Conservation (phyloP, 148 eudicot genomes). For the Persicaria maculosa region DNA sequence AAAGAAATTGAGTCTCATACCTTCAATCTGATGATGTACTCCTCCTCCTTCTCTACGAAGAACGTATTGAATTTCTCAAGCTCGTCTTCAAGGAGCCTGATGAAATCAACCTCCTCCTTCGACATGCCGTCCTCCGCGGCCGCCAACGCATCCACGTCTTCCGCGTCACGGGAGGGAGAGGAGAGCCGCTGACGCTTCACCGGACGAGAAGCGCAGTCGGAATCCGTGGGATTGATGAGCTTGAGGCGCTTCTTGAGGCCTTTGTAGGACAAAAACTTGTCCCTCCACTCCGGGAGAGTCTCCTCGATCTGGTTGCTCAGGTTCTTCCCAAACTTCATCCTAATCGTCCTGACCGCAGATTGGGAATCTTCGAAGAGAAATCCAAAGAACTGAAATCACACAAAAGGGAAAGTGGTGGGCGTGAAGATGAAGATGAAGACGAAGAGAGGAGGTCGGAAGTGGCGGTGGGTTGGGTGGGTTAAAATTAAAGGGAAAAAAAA, state of each 20-base stretch:
- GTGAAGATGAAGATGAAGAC: background rate
- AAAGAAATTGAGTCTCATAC: conserved; percentile 22
- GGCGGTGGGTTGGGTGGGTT: conserved; percentile 1
- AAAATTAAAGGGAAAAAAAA: background rate
- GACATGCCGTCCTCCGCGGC: conserved; percentile 36
- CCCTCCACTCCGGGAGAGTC: conserved; percentile 92
- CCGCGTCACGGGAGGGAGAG: conserved; percentile 15
- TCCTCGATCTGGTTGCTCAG: conserved; percentile 89
- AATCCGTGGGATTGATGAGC: conserved; percentile 42
- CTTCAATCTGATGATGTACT: conserved; percentile 85
- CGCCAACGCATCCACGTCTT: conserved; percentile 9
- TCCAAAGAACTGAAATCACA: background rate
- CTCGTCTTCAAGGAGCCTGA: conserved; percentile 69
- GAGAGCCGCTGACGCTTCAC: conserved; percentile 37
- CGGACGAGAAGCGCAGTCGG: conserved; percentile 23
- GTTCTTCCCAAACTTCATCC: conserved; percentile 94
- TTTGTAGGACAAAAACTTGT: conserved; percentile 87
- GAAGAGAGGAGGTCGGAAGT: conserved; percentile 1
- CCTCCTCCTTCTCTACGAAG: conserved; percentile 92
- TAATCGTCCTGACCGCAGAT: conserved; percentile 9
- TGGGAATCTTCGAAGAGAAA: background rate
- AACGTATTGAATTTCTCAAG: conserved; percentile 81
- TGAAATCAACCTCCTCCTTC: conserved; percentile 58
- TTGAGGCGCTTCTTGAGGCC: conserved; percentile 80
- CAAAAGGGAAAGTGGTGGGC: conserved; percentile 8